Percentiles rank a stretch among this genome's conserved stretches.
These are phyloP conservation scores for Hypomontagnella monticulosa DNA, from an alignment of 495 filamentous ascomycete species.

Conservation along the genomic window DNA sequence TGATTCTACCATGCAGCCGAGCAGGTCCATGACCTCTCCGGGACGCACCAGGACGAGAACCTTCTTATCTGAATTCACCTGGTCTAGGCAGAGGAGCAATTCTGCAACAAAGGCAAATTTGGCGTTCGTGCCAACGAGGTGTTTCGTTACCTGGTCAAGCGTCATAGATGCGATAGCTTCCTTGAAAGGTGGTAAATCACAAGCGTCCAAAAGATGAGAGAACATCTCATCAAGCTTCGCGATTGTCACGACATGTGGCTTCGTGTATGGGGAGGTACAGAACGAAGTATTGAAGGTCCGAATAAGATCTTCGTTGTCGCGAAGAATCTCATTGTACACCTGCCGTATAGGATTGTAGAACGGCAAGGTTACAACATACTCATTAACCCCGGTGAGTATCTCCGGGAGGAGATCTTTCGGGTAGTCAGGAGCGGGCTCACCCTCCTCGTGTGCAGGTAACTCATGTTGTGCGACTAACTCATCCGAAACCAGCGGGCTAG, in stretches of 20 bases:
- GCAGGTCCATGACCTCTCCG: slow-evolving; percentile 50
- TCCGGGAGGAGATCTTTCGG: slow-evolving; percentile 35
- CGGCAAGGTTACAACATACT: slow-evolving; percentile 54
- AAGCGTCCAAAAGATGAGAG: slow-evolving; percentile 50
- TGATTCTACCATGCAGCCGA: slow-evolving; percentile 48
- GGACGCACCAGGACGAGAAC: slow-evolving; percentile 54
- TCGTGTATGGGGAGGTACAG: slow-evolving; percentile 18
- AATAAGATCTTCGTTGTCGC: slow-evolving; percentile 49
- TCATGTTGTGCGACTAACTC: slow-evolving; percentile 24
- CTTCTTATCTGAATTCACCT: slow-evolving; percentile 44
- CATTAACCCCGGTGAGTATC: slow-evolving; percentile 32
- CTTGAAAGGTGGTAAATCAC: slow-evolving; percentile 54
- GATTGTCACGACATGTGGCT: slow-evolving; percentile 41
- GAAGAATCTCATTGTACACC: slow-evolving; percentile 52
- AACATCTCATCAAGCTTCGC: slow-evolving; percentile 52
- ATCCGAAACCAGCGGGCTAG: slow-evolving; percentile 21
- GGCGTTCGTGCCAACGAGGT: slow-evolving; percentile 52
- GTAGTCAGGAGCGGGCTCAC: slow-evolving; percentile 25
- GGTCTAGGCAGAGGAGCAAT: slow-evolving; percentile 45
- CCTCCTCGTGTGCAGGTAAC: slow-evolving; percentile 22
- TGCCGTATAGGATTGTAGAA: slow-evolving; percentile 50
- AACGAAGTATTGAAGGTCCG: slow-evolving; percentile 48
- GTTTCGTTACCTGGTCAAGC: slow-evolving; percentile 46
- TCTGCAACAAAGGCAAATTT: slow-evolving; percentile 60
- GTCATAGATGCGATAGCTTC: slow-evolving; percentile 45